These are phyloP conservation scores for Nyssa sinensis DNA, from an alignment of 148 eudicot species.

Conservation along the genomic window DNA sequence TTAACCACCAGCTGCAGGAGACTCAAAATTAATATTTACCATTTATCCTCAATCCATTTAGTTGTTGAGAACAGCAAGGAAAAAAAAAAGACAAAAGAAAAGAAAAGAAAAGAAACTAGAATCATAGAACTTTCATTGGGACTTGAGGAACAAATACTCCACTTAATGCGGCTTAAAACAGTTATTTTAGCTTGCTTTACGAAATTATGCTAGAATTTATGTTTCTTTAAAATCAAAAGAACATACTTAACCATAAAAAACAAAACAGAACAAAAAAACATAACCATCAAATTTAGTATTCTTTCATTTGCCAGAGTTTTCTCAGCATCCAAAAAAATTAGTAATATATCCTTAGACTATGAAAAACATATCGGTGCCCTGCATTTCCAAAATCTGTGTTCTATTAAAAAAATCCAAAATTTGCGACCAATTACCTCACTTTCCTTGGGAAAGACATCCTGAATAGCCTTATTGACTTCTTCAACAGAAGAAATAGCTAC, in stretches of 20 bases:
- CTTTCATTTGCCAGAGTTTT: not conserved
- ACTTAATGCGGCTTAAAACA: not conserved
- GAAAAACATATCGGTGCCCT: not conserved
- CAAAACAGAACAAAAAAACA: too few relatives aligned
- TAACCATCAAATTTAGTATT: not conserved
- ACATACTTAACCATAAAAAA: too few relatives aligned
- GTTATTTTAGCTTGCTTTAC: too few relatives aligned
- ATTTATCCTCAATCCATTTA: not conserved
- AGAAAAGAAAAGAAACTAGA: not conserved
- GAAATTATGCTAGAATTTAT: too few relatives aligned
- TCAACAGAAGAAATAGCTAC: conserved; percentile 67
- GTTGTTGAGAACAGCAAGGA: too few relatives aligned
- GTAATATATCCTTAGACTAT: not conserved
- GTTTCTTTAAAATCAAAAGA: not conserved
- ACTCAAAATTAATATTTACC: conserved; percentile 11
- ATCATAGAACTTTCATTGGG: not conserved
- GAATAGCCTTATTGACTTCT: conserved; percentile 64
- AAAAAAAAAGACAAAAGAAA: not conserved
- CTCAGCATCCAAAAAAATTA: not conserved
- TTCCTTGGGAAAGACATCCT: conserved; percentile 63
- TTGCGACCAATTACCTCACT: conserved; percentile 58
- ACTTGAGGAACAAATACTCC: not conserved
- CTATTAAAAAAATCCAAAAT: too few relatives aligned
- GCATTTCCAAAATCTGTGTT: not conserved
- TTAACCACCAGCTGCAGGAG: conserved; percentile 83